Evolutionary conservation across 192 early-diverging fungal species (phyloP).

Genomic region (Pilaira anomala): DNA sequence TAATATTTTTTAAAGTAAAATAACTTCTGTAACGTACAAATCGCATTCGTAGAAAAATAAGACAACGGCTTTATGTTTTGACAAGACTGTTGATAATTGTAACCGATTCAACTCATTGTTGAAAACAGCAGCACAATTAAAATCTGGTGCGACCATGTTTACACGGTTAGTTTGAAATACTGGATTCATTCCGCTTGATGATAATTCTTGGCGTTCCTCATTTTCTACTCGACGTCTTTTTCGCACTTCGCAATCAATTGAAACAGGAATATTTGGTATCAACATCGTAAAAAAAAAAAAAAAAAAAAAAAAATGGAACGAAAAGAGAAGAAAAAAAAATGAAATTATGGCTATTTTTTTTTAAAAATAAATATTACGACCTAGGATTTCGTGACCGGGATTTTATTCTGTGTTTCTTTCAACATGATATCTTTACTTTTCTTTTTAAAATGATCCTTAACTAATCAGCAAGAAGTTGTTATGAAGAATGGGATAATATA

Average conservation of each 20-base stretch:
- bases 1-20: too few relatives aligned
- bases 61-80: conserved; percentile 11
- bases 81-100: conserved; percentile 11
- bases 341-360: neutral
- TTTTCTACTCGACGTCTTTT: conserved; percentile 17
- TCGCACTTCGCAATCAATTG: neutral
- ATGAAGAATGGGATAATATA: too few relatives aligned
- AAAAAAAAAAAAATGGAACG: conserved; percentile 1
- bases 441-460: too few relatives aligned
- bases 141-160: conserved; percentile 18
- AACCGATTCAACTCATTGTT: conserved; percentile 2
- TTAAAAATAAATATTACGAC: too few relatives aligned
- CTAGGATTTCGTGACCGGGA: too few relatives aligned
- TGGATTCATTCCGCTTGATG: conserved; percentile 6
- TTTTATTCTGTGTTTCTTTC: too few relatives aligned
- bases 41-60: conserved; percentile 26
- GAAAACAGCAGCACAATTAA: conserved; percentile 15
- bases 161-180: conserved; percentile 1
- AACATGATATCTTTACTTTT: too few relatives aligned
- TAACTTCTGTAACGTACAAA: conserved; percentile 21
- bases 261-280: neutral
- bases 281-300: neutral
- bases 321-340: neutral
- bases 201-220: neutral
- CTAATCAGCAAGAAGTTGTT: too few relatives aligned